These are phyloP conservation scores for Aspergillus sp. DNA, from an alignment of 2,329 filamentous ascomycete genomes.

Conservation along the genomic window DNA sequence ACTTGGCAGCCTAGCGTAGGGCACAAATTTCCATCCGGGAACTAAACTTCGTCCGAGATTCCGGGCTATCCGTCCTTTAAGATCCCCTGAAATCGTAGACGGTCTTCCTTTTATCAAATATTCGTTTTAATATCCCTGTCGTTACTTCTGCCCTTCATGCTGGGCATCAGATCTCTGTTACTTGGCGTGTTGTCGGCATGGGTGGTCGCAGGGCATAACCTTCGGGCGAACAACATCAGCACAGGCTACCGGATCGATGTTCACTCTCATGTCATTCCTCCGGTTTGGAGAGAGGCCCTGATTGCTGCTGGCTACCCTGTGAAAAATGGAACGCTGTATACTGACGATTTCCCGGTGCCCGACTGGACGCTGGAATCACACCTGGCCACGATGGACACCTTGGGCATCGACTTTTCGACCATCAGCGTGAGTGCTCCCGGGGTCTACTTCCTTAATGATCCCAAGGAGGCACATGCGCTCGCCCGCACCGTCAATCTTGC, in stretches of 20 bases:
- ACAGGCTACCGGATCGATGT: conserved; percentile 18
- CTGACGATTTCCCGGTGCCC: conserved; percentile 1
- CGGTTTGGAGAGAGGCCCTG: background rate
- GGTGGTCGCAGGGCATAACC: background rate
- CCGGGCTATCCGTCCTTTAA: background rate
- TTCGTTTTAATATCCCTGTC: background rate
- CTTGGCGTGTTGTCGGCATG: background rate
- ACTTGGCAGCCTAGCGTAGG: background rate
- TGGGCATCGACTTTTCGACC: conserved; percentile 4
- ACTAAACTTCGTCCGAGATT: background rate
- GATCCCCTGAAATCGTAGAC: background rate
- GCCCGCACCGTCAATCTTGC: background rate
- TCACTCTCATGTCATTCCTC: conserved; percentile 15
- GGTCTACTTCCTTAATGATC: background rate
- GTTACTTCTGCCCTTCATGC: background rate
- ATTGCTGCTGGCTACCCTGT: background rate
- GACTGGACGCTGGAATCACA: conserved; percentile 3
- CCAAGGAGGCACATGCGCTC: background rate
- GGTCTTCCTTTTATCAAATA: background rate
- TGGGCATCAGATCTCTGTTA: background rate
- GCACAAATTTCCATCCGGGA: background rate
- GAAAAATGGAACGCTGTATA: background rate
- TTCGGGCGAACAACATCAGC: background rate
- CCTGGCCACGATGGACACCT: background rate
- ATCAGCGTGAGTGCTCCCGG: conserved; percentile 2